Evolutionary conservation across 139 green algal genomes (phyloP), one percentile per base, ranked within the genome.

Genomic region (Yamagishiella unicocca): DNA sequence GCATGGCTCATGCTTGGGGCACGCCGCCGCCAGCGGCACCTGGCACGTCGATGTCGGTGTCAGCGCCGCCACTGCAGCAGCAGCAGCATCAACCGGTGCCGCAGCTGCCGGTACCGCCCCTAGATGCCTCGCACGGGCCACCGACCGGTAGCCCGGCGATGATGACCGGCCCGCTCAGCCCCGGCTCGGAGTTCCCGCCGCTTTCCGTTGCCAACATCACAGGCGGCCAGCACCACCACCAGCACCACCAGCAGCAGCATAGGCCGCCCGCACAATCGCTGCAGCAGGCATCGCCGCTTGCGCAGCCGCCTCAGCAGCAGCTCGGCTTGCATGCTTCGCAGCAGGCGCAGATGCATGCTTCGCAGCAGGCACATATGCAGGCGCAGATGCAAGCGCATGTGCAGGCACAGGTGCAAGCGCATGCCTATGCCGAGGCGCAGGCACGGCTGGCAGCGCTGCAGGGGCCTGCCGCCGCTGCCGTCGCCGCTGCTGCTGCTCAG

Each of bases 111-210:
- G 25, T 68, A 7, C 14, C 50, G 31, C 50, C 50, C 0, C 46
- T 82, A 10, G 74, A 82, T 58, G 70, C 70, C 9, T 22, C 40
- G 70, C 37, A 38, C 35, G 70, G 70, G 10, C 38, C 17, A 24
- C 27, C 21, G 25, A n/a, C 38, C 70, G 40, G 38, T 10, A 5
- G 31, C 31, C 35, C 33, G 24, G 33, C 35, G 2, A 45, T 75
- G 29, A 10, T 43, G 29, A 4, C 42, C 19, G 80, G 80, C 12
- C 80, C 80, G 43, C 62, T 86, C 19, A 86, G 80, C 64, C 80
- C 80, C 0, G 80, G 80, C 43, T 77, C 80, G 14, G 80, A 86
- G 19, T 86, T 86, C n/a, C 80, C 80, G 33, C 80, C 80, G 17
- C 64, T 86, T 10, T 50, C 80, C 8, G 29, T 46, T 0, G 42